Percentiles rank a stretch among this genome's conserved stretches.
These are phyloP conservation scores for Yarrowia phangngaensis DNA, from an alignment of 805 yeast genomes.

Conservation along the genomic window DNA sequence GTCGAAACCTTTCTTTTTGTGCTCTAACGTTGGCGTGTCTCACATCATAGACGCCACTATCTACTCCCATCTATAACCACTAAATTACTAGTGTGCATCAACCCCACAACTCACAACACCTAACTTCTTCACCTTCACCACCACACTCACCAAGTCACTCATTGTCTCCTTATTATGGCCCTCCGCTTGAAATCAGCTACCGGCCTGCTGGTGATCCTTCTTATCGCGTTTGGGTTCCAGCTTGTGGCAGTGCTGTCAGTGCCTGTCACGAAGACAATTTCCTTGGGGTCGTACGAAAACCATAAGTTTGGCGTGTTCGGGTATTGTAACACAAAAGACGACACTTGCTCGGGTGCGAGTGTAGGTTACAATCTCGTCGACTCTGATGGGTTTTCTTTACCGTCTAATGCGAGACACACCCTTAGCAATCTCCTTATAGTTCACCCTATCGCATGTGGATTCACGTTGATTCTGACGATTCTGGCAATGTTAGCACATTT, in stretches of 20 bases:
- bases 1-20: too few species aligned
- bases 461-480: constrained; percentile 48
- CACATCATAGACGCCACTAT: too few species aligned
- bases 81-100: too few species aligned
- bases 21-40: too few species aligned
- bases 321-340: constrained; percentile 45
- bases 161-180: constrained; percentile 29
- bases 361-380: constrained; percentile 46
- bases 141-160: constrained; percentile 9
- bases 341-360: constrained; percentile 43
- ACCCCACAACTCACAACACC: too few species aligned
- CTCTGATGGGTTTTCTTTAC: constrained; percentile 47
- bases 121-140: too few species aligned
- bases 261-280: constrained; percentile 51
- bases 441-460: constrained; percentile 61
- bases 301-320: constrained; percentile 69
- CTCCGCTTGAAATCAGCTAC: constrained; percentile 38
- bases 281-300: constrained; percentile 50
- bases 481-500: constrained; percentile 44
- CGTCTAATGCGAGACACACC: constrained; percentile 56
- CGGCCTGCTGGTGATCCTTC: constrained; percentile 42
- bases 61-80: too few species aligned
- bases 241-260: constrained; percentile 57
- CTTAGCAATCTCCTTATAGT: constrained; percentile 61
- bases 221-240: constrained; percentile 55